Percentiles rank a stretch among this genome's conserved stretches.
phyloP scores from a whole-genome alignment of 495 filamentous ascomycete genomes.

The Usnea hakonensis region DNA sequence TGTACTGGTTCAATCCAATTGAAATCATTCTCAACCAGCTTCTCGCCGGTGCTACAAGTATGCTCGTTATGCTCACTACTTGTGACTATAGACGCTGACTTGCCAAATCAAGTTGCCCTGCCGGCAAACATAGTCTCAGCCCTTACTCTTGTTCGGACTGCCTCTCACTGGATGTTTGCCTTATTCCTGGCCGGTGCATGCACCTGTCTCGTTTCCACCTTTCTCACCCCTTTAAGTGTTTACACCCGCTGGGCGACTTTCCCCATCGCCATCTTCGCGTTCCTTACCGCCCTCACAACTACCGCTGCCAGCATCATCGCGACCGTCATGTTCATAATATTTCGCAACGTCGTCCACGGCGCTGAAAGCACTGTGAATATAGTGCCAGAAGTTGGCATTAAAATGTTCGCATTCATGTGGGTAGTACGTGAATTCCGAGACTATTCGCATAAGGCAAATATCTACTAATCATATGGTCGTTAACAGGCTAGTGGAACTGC shows the following conservation, averaged over 20 bases:
- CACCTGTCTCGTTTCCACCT: conserved; percentile 60
- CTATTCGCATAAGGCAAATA: no score
- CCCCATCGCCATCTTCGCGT: conserved; percentile 51
- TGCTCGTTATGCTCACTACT: conserved; percentile 15
- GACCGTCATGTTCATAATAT: conserved; percentile 72
- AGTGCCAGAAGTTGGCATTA: conserved; percentile 53
- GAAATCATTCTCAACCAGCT: conserved; percentile 69
- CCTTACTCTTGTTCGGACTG: conserved; percentile 63
- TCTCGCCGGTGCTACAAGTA: conserved; percentile 70
- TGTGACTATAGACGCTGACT: conserved; percentile 17
- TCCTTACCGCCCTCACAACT: conserved; percentile 56
- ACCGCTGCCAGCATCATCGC: conserved; percentile 64
- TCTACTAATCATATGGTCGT: no score
- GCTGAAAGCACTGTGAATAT: conserved; percentile 65
- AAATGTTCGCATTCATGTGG: conserved; percentile 92
- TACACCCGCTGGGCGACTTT: conserved; percentile 45
- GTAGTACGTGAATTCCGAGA: no score
- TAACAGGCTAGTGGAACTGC: conserved; percentile 56
- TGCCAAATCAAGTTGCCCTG: conserved; percentile 53
- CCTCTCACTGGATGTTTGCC: conserved; percentile 86
- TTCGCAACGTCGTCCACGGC: conserved; percentile 59
- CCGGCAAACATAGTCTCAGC: conserved; percentile 63
- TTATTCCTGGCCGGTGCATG: conserved; percentile 67
- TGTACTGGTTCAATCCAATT: conserved; percentile 91
- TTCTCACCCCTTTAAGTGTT: conserved; percentile 50